A percentile compares a stretch with the other conserved stretches of the same genome.
Conservation (phyloP, 1,139 yeast species). For the Candida sanyaensis region DNA sequence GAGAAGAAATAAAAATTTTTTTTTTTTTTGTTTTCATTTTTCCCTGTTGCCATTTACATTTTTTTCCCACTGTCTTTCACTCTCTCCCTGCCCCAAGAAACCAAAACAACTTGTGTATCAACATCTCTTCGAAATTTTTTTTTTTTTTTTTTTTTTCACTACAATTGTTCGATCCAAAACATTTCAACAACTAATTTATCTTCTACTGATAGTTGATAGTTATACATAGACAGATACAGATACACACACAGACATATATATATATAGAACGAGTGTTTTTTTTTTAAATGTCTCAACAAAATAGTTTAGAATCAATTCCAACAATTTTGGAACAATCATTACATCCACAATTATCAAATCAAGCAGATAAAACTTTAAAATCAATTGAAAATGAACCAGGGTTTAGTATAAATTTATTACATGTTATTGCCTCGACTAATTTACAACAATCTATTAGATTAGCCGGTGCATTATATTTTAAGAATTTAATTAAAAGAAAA, state of each 20-base stretch:
- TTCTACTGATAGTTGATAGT: neutral
- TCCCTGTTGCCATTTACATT: neutral
- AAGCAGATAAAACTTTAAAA: conserved; percentile 61
- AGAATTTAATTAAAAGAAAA: conserved; percentile 77
- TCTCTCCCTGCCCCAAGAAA: neutral
- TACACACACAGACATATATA: neutral
- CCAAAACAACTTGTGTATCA: neutral
- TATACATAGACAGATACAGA: neutral
- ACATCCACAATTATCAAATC: conserved; percentile 53
- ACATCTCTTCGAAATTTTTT: neutral
- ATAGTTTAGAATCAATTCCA: conserved; percentile 45
- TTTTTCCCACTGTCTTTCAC: no score
- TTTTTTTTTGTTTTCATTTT: neutral
- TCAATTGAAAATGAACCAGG: conserved; percentile 67
- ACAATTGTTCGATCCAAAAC: neutral
- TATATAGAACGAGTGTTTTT: no score
- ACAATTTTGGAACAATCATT: conserved; percentile 51
- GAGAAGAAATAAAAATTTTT: neutral
- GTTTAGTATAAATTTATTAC: conserved; percentile 73
- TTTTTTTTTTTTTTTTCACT: neutral
- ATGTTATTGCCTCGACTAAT: conserved; percentile 69
- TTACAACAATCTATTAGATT: conserved; percentile 62
- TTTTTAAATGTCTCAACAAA: conserved; percentile 17
- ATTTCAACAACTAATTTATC: neutral
- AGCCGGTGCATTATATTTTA: conserved; percentile 90